Percentiles rank a stretch among this genome's conserved stretches.
Evolutionary conservation across 495 filamentous ascomycete genomes (phyloP).

Genomic region (Barbatosphaeria neglecta): DNA sequence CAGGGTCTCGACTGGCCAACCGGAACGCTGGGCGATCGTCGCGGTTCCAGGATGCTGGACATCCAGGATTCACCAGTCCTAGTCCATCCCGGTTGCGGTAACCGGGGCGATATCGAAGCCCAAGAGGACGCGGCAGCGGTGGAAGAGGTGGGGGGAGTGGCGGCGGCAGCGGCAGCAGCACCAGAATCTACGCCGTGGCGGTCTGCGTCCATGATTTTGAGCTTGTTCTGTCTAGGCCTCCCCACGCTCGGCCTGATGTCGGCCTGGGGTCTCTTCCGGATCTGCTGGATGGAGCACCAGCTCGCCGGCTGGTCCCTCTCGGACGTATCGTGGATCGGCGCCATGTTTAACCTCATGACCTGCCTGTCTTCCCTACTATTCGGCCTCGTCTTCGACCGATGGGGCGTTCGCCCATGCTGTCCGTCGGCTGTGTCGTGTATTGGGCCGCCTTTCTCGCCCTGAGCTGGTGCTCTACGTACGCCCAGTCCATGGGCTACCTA

Average conservation of each 20-base stretch:
- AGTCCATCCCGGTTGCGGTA: neutral
- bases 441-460: slow-evolving; percentile 14
- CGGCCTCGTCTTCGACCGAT: slow-evolving; percentile 13
- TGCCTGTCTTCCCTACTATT: slow-evolving; percentile 10
- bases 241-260: slow-evolving; percentile 17
- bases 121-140: neutral
- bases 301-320: slow-evolving; percentile 5
- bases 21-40: neutral
- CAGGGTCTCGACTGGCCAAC: neutral
- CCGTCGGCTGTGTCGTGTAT: slow-evolving; percentile 6
- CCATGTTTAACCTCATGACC: slow-evolving; percentile 16
- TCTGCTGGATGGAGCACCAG: slow-evolving; percentile 13
- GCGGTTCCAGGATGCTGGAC: neutral
- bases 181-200: neutral
- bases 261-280: slow-evolving; percentile 16
- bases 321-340: slow-evolving; percentile 19
- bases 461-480: slow-evolving; percentile 12
- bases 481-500: slow-evolving; percentile 15
- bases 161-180: neutral
- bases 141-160: neutral
- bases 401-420: slow-evolving; percentile 7
- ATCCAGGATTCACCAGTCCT: neutral
- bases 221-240: slow-evolving; percentile 13
- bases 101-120: neutral
- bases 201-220: slow-evolving; percentile 6